These are phyloP conservation scores for Mortierella sp. DNA, from an alignment of 371 early-diverging fungal genomes.

Conservation along the genomic window DNA sequence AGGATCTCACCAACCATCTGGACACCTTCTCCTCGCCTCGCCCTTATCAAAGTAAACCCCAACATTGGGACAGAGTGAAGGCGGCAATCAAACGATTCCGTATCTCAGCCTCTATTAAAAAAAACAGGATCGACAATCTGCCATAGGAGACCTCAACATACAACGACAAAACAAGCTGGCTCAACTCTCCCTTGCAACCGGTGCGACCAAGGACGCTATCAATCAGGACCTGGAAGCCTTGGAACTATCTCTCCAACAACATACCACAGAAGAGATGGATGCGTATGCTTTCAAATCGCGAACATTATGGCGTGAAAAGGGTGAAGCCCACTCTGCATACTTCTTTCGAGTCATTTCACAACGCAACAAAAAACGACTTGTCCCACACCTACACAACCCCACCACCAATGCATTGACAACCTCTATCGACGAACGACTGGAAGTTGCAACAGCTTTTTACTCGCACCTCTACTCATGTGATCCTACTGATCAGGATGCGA, in stretches of 20 bases:
- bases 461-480: neutral
- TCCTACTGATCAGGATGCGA: neutral
- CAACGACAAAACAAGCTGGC: no score
- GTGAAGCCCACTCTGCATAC: constrained; percentile 48
- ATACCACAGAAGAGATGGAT: neutral
- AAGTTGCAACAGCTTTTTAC: constrained; percentile 12
- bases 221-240: neutral
- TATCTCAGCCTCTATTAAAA: no score
- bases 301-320: constrained; percentile 45
- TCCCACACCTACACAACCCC: constrained; percentile 12
- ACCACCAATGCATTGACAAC: neutral
- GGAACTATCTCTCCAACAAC: neutral
- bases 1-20: no score
- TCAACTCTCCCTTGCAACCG: neutral
- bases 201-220: neutral
- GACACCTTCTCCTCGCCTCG: no score
- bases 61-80: no score
- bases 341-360: constrained; percentile 38
- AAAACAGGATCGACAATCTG: no score
- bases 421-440: neutral
- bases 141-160: no score
- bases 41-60: no score
- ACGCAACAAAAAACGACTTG: constrained; percentile 23
- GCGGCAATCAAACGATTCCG: no score
- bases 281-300: neutral